Percentiles rank a stretch among this genome's conserved stretches.
These are phyloP conservation scores for Hypoxylon sp. DNA, from an alignment of 2,329 filamentous ascomycete genomes.

Conservation along the genomic window DNA sequence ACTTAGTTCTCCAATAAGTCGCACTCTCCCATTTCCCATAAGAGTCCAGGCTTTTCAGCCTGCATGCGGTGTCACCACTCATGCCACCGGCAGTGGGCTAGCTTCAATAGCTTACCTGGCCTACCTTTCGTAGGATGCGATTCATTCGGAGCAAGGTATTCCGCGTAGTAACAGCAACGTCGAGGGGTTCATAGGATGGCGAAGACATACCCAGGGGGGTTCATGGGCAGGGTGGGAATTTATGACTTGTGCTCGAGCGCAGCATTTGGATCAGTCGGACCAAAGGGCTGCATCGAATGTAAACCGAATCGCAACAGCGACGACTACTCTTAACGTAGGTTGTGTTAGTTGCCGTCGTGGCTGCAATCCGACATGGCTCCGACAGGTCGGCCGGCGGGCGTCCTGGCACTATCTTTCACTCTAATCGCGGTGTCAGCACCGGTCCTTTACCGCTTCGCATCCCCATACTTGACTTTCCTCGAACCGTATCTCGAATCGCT, in stretches of 20 bases:
- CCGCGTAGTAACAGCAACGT: constrained; percentile 18
- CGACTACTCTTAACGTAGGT: constrained; percentile 6
- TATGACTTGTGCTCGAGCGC: constrained; percentile 2
- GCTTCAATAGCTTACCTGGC: constrained; percentile 16
- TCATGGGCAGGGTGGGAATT: neutral
- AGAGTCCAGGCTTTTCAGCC: constrained; percentile 29
- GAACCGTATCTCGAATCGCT: constrained; percentile 17
- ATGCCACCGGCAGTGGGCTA: constrained; percentile 27
- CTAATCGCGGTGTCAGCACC: constrained; percentile 26
- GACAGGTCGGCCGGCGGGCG: constrained; percentile 12
- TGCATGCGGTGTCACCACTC: constrained; percentile 38
- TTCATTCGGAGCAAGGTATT: constrained; percentile 34
- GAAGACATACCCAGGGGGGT: neutral
- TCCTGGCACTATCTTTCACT: constrained; percentile 21
- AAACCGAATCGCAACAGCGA: neutral
- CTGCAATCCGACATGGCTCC: constrained; percentile 21
- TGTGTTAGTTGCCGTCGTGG: neutral
- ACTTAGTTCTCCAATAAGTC: constrained; percentile 24
- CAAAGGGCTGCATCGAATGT: neutral
- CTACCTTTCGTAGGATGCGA: constrained; percentile 1
- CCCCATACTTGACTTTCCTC: constrained; percentile 14
- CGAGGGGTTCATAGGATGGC: constrained; percentile 22
- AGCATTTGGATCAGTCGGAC: neutral
- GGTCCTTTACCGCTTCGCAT: constrained; percentile 22
- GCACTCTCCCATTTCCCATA: constrained; percentile 18